phyloP scores from a whole-genome alignment of 2,329 filamentous ascomycete genomes.

The Shiraia sp. region DNA sequence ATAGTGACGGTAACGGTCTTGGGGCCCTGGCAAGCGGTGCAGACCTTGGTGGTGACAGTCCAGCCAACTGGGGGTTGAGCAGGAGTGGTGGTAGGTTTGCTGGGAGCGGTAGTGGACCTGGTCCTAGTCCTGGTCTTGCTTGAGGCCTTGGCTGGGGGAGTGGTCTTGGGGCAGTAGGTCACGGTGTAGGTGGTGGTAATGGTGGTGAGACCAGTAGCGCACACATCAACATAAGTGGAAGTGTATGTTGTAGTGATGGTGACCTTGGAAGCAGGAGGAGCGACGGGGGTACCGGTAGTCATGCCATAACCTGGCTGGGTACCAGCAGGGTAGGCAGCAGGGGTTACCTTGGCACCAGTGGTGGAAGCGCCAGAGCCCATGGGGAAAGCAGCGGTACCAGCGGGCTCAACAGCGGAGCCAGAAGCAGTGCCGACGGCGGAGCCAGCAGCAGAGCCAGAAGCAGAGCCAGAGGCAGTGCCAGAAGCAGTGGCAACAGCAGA shows the following conservation, averaged over 20 bases:
- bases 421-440: too few species aligned
- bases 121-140: constrained; percentile 4
- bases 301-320: too few species aligned
- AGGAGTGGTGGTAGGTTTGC: constrained; percentile 2
- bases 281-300: neutral
- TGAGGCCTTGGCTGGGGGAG: neutral
- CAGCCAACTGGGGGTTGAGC: constrained; percentile 17
- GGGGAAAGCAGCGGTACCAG: too few species aligned
- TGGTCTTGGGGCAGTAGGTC: constrained; percentile 21
- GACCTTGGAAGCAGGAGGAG: constrained; percentile 10
- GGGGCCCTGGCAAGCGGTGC: constrained; percentile 23
- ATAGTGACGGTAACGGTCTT: constrained; percentile 33
- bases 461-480: too few species aligned
- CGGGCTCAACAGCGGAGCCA: too few species aligned
- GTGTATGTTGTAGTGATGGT: constrained; percentile 28
- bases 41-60: constrained; percentile 33
- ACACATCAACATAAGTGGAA: constrained; percentile 38
- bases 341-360: too few species aligned
- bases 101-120: constrained; percentile 13
- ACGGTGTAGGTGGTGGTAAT: constrained; percentile 30
- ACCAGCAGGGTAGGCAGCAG: too few species aligned
- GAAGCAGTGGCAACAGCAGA: too few species aligned
- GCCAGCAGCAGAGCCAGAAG: too few species aligned
- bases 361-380: too few species aligned
- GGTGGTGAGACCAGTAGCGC: constrained; percentile 40